phyloP scores from a whole-genome alignment of 2,329 filamentous ascomycete species.

The Ascochyta lentis region DNA sequence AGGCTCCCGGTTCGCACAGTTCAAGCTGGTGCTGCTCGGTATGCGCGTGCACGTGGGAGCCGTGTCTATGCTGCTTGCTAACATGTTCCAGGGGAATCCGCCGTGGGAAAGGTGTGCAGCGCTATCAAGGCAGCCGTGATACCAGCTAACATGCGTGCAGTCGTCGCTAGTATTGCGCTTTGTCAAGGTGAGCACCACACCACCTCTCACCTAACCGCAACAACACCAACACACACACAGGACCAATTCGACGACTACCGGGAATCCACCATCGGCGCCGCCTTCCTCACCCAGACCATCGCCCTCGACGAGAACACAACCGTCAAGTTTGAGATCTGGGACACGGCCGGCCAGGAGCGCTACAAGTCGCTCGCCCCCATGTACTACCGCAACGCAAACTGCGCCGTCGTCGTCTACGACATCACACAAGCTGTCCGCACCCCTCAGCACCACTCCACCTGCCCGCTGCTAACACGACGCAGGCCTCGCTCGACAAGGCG shows the following conservation, averaged over 20 bases:
- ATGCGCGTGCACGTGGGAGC: slow-evolving; percentile 47
- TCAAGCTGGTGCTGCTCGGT: slow-evolving; percentile 98
- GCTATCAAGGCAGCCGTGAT: slow-evolving; percentile 35
- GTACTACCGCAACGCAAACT: slow-evolving; percentile 99
- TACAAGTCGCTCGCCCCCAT: slow-evolving; percentile 99
- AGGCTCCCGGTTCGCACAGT: slow-evolving; percentile 88
- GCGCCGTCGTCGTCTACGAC: slow-evolving; percentile 98
- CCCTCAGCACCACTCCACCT: slow-evolving; percentile 9
- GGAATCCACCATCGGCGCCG: slow-evolving; percentile 97
- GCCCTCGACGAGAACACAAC: slow-evolving; percentile 97
- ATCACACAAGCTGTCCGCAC: slow-evolving; percentile 92
- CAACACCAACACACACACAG: slow-evolving; percentile 55
- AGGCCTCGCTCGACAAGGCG: slow-evolving; percentile 98
- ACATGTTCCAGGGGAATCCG: slow-evolving; percentile 81
- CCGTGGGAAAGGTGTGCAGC: slow-evolving; percentile 87
- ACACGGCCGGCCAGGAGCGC: slow-evolving; percentile 92
- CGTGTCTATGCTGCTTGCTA: slow-evolving; percentile 20
- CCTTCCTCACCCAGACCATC: slow-evolving; percentile 98
- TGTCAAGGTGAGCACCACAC: slow-evolving; percentile 76
- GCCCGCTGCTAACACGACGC: slow-evolving; percentile 30
- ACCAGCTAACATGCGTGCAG: slow-evolving; percentile 58
- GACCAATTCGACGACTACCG: slow-evolving; percentile 99
- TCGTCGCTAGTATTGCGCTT: slow-evolving; percentile 98
- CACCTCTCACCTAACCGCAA: neutral
- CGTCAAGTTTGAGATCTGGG: slow-evolving; percentile 98